A percentile compares a stretch with the other conserved stretches of the same genome.
Conservation (phyloP, 495 filamentous ascomycete genomes). For the Aspergillus carlsbadensis region DNA sequence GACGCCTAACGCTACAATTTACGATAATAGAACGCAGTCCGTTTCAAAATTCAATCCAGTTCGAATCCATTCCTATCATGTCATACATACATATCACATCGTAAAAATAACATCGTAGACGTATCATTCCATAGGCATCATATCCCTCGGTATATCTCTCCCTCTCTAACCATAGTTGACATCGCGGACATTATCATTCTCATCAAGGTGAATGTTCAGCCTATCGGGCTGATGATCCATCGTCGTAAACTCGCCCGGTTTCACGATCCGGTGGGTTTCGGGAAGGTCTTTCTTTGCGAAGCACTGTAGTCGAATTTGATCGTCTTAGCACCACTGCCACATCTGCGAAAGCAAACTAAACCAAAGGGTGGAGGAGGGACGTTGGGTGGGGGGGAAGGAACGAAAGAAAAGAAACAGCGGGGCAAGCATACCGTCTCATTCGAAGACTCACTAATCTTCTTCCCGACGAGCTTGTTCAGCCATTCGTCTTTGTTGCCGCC, state of each 20-base stretch:
- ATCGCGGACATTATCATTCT: conserved; percentile 72
- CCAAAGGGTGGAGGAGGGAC: no score
- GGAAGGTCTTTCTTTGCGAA: conserved; percentile 78
- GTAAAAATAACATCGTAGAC: not conserved
- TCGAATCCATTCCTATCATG: not conserved
- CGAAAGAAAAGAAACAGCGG: not conserved
- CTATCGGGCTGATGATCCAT: conserved; percentile 61
- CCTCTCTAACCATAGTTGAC: conserved; percentile 49
- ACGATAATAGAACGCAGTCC: conserved; percentile 7
- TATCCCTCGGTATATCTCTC: not conserved
- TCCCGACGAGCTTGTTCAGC: conserved; percentile 72
- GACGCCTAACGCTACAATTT: not conserved
- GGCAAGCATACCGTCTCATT: conserved; percentile 44
- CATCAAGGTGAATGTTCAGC: conserved; percentile 70
- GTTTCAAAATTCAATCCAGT: not conserved
- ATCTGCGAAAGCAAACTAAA: no score
- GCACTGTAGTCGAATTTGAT: conserved; percentile 49
- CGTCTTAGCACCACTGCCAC: no score
- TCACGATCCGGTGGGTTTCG: conserved; percentile 61
- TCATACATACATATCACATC: not conserved
- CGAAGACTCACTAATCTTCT: conserved; percentile 57
- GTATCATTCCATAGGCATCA: not conserved
- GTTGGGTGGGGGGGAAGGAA: no score
- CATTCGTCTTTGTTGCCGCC: conserved; percentile 61
- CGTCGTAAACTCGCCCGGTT: conserved; percentile 60